A percentile compares a stretch with the other conserved stretches of the same genome.
Conservation (phyloP, 805 yeast genomes). For the Blastobotrys robertii region DNA sequence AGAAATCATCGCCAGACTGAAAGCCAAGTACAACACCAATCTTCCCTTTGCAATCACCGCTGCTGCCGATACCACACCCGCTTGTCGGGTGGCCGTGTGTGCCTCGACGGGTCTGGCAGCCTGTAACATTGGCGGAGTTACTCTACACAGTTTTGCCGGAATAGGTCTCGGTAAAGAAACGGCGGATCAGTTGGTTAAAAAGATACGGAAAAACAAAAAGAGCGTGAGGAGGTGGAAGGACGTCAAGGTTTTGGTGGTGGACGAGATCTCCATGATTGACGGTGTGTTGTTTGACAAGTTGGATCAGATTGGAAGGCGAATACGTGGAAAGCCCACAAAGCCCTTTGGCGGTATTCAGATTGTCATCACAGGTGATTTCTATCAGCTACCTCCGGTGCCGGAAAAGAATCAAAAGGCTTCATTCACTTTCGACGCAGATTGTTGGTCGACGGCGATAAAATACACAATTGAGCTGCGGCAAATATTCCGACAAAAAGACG, state of each 20-base stretch:
- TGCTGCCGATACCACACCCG: background rate
- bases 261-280: slow-evolving; percentile 93
- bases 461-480: slow-evolving; percentile 61
- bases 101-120: slow-evolving; percentile 98
- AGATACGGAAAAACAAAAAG: slow-evolving; percentile 38
- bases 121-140: slow-evolving; percentile 82
- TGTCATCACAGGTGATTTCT: slow-evolving; percentile 89
- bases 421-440: slow-evolving; percentile 66
- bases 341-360: slow-evolving; percentile 96
- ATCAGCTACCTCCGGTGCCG: slow-evolving; percentile 85
- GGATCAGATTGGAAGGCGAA: slow-evolving; percentile 51
- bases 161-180: slow-evolving; percentile 66
- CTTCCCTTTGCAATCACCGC: slow-evolving; percentile 21
- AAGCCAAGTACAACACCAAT: slow-evolving; percentile 32
- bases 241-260: slow-evolving; percentile 67
- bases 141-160: slow-evolving; percentile 79
- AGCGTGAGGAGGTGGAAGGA: slow-evolving; percentile 50
- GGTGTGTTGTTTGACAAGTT: slow-evolving; percentile 67
- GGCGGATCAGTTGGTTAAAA: slow-evolving; percentile 36
- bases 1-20: slow-evolving; percentile 50
- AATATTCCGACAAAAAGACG: slow-evolving; percentile 82
- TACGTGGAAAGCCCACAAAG: slow-evolving; percentile 37
- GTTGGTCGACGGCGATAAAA: slow-evolving; percentile 58
- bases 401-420: slow-evolving; percentile 22
- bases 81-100: slow-evolving; percentile 60